phyloP scores from a whole-genome alignment of 257 asterid species.

The Perilla frutescens region DNA sequence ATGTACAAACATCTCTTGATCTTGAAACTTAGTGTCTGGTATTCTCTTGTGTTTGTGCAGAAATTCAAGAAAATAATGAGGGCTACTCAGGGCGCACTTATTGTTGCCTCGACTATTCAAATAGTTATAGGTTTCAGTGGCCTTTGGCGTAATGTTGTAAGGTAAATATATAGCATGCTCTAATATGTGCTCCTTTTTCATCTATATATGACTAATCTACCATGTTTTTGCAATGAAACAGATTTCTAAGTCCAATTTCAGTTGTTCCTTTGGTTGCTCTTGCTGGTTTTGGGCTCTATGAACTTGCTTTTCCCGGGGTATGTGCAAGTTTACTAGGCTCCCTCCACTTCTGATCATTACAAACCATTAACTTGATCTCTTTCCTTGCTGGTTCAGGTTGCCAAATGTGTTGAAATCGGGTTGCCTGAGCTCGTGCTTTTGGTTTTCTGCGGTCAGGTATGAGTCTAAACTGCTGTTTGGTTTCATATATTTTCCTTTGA shows the following conservation, averaged over 20 bases:
- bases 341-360: background rate
- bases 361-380: slow-evolving; percentile 11
- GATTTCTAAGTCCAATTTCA: slow-evolving; percentile 80
- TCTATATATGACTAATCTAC: background rate
- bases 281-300: slow-evolving; percentile 77
- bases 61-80: slow-evolving; percentile 83
- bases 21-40: too few species aligned
- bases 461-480: slow-evolving; percentile 4
- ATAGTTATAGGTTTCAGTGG: slow-evolving; percentile 91
- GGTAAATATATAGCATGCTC: slow-evolving; percentile 41
- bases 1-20: too few species aligned
- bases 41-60: slow-evolving; percentile 37
- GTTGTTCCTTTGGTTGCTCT: slow-evolving; percentile 80
- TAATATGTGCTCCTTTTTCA: slow-evolving; percentile 1
- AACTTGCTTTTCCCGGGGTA: slow-evolving; percentile 87
- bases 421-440: slow-evolving; percentile 82
- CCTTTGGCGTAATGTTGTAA: slow-evolving; percentile 79
- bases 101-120: slow-evolving; percentile 82
- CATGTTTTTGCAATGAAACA: slow-evolving; percentile 25
- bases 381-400: slow-evolving; percentile 59
- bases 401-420: slow-evolving; percentile 87
- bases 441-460: slow-evolving; percentile 77
- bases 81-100: slow-evolving; percentile 88
- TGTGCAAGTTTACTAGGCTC: slow-evolving; percentile 29
- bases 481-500: background rate